phyloP scores from a whole-genome alignment of 2,329 filamentous ascomycete genomes.

The Dactylonectria macrodidyma region DNA sequence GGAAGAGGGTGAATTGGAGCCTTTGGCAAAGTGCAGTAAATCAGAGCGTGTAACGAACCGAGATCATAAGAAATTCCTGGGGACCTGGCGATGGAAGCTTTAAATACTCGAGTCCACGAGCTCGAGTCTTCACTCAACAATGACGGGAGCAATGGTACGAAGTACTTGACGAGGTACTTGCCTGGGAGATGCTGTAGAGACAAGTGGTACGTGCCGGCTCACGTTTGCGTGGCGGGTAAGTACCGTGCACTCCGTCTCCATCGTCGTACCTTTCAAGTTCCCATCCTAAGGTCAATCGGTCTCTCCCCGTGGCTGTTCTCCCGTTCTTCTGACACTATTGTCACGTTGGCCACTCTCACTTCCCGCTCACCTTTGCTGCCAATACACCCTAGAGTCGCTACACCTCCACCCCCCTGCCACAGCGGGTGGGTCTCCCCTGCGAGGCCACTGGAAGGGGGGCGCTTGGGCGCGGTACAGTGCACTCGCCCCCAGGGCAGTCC shows the following conservation, averaged over 20 bases:
- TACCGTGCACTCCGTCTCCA: conserved; percentile 6
- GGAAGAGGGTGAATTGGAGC: conserved; percentile 24
- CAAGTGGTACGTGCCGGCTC: conserved; percentile 31
- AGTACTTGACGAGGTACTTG: conserved; percentile 28
- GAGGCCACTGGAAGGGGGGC: conserved; percentile 6
- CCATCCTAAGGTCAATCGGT: conserved; percentile 28
- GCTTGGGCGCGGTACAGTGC: conserved; percentile 12
- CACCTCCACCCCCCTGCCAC: conserved; percentile 14
- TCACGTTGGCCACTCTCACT: conserved; percentile 31
- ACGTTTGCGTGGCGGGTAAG: conserved; percentile 2
- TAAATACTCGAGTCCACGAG: conserved; percentile 43
- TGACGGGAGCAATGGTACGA: conserved; percentile 41
- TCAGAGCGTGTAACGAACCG: conserved; percentile 43
- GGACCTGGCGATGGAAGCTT: conserved; percentile 49
- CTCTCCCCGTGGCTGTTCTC: conserved; percentile 24
- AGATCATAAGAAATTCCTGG: conserved; percentile 31
- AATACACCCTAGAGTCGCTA: conserved; percentile 10
- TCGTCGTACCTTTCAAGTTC: conserved; percentile 22
- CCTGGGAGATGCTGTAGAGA: neutral
- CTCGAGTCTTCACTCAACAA: conserved; percentile 41
- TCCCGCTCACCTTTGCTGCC: conserved; percentile 25
- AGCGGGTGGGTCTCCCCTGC: conserved; percentile 24
- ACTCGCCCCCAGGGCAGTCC: conserved; percentile 1
- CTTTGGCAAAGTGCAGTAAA: conserved; percentile 33
- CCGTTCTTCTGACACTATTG: conserved; percentile 26